These are phyloP conservation scores for Mycogone perniciosa DNA, from an alignment of 2,329 filamentous ascomycete genomes.

Conservation along the genomic window DNA sequence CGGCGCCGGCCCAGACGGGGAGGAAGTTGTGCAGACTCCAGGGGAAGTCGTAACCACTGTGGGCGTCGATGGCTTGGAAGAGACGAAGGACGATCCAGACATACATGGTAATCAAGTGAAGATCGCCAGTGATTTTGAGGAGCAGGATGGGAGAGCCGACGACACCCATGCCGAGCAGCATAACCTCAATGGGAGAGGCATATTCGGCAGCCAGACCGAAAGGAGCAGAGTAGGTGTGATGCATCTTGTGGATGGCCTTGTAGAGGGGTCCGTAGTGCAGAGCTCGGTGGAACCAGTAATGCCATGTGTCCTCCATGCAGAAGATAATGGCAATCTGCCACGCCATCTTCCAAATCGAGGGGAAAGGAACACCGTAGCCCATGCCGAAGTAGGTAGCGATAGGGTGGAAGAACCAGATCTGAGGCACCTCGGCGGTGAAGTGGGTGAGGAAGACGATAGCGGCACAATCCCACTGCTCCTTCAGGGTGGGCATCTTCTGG, in stretches of 20 bases:
- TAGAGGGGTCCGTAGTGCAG: constrained; percentile 95
- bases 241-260: constrained; percentile 96
- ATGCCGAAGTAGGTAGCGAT: constrained; percentile 90
- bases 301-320: constrained; percentile 92
- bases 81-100: constrained; percentile 87
- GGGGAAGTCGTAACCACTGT: constrained; percentile 97
- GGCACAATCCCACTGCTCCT: constrained; percentile 93
- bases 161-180: constrained; percentile 84
- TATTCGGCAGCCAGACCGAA: constrained; percentile 97
- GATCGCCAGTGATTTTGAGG: constrained; percentile 73
- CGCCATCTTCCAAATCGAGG: constrained; percentile 75
- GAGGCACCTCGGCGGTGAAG: constrained; percentile 95
- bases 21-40: constrained; percentile 95
- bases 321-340: constrained; percentile 93
- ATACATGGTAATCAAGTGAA: constrained; percentile 98
- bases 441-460: constrained; percentile 88
- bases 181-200: constrained; percentile 93
- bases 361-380: constrained; percentile 83
- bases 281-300: constrained; percentile 91
- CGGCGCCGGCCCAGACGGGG: constrained; percentile 94
- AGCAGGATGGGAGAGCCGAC: constrained; percentile 78
- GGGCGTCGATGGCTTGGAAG: constrained; percentile 96
- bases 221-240: constrained; percentile 96
- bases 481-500: constrained; percentile 82
- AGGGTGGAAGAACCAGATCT: constrained; percentile 99